phyloP scores from a whole-genome alignment of 345 rosid species.

The Barbarea vulgaris region DNA sequence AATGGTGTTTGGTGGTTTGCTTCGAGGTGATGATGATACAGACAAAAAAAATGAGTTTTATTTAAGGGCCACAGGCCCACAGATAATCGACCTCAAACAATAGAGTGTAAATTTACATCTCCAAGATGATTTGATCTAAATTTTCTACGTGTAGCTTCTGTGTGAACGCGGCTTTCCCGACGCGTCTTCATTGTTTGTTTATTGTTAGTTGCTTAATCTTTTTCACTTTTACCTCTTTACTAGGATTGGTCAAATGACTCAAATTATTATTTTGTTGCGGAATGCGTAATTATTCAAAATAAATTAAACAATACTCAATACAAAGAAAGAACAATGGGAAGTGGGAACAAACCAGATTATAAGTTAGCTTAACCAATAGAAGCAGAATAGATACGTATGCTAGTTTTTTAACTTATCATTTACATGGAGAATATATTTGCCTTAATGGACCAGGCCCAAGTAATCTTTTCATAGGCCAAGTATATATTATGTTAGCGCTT shows the following conservation, averaged over 20 bases:
- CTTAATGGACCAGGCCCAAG: not conserved
- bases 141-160: conserved; percentile 7
- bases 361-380: too few species aligned
- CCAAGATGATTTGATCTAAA: not conserved
- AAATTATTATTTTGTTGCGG: too few species aligned
- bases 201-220: not conserved
- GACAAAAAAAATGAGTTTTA: not conserved
- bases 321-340: not conserved
- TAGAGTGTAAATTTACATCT: not conserved
- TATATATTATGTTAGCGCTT: not conserved
- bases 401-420: too few species aligned
- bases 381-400: too few species aligned
- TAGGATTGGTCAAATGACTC: not conserved
- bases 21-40: conserved; percentile 21
- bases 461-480: not conserved
- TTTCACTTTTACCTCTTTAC: not conserved
- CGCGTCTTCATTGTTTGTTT: conserved; percentile 31
- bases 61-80: not conserved
- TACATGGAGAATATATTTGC: too few species aligned
- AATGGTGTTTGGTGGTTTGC: conserved; percentile 22
- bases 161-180: conserved; percentile 26
- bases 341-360: not conserved
- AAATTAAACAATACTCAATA: not conserved
- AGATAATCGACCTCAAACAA: not conserved
- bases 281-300: not conserved